A percentile compares a stretch with the other conserved stretches of the same genome.
Evolutionary conservation across 140 eudicot species (phyloP).

Genomic region (Flaveria floridana): DNA sequence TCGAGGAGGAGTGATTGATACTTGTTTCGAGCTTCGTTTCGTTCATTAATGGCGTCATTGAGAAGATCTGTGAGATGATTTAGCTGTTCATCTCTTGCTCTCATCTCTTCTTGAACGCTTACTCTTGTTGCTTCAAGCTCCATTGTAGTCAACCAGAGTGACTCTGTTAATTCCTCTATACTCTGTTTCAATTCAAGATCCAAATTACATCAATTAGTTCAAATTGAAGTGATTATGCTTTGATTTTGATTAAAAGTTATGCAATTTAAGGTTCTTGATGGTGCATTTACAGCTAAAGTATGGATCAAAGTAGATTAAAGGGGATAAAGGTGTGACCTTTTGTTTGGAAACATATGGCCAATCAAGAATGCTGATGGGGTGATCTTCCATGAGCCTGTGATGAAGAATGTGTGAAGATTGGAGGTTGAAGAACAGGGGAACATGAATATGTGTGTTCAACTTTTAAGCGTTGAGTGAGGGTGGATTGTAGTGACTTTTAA

Average conservation of each 20-base stretch:
- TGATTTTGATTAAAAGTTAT: not conserved
- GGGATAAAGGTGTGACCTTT: conserved; percentile 48
- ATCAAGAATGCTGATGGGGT: conserved; percentile 40
- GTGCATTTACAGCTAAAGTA: not conserved
- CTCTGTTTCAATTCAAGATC: conserved; percentile 42
- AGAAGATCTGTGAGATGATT: conserved; percentile 49
- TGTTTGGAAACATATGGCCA: conserved; percentile 55
- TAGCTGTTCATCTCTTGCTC: conserved; percentile 55
- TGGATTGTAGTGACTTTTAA: conserved; percentile 23
- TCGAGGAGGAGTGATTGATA: conserved; percentile 47
- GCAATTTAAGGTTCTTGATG: conserved; percentile 22
- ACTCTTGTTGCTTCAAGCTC: conserved; percentile 70
- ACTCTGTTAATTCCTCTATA: conserved; percentile 55
- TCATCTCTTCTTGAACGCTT: conserved; percentile 62
- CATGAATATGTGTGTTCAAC: conserved; percentile 4
- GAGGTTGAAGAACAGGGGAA: conserved; percentile 18
- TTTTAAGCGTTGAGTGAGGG: not conserved
- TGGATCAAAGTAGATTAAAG: conserved; percentile 5
- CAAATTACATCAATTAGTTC: not conserved
- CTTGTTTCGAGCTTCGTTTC: conserved; percentile 43
- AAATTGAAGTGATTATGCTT: too few species aligned
- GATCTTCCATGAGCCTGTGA: conserved; percentile 43
- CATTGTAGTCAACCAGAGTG: conserved; percentile 54
- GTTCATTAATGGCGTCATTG: conserved; percentile 39
- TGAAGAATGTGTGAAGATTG: conserved; percentile 14